phyloP scores from a whole-genome alignment of 495 filamentous ascomycete genomes.

The Aspergillus kassunensis region DNA sequence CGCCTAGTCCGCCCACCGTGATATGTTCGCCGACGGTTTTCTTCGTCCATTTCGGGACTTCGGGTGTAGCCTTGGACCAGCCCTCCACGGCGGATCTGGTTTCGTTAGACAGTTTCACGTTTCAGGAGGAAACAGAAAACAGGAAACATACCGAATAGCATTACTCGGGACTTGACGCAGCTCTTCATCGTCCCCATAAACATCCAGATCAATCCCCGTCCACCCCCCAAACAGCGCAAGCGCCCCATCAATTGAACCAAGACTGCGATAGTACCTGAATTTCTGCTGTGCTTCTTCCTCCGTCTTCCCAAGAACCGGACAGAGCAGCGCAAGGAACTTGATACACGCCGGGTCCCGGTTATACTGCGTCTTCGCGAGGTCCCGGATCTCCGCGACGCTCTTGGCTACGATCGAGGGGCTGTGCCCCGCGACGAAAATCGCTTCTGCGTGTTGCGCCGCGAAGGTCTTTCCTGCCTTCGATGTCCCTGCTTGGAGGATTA shows the following conservation, averaged over 20 bases:
- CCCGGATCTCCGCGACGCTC: constrained; percentile 48
- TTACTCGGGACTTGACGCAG: constrained; percentile 59
- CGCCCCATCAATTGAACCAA: constrained; percentile 52
- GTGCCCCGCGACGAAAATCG: constrained; percentile 50
- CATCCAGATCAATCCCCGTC: constrained; percentile 53
- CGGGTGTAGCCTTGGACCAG: constrained; percentile 44
- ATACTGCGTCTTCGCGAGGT: constrained; percentile 38
- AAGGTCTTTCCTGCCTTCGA: constrained; percentile 60
- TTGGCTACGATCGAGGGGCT: constrained; percentile 43
- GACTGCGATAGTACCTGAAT: constrained; percentile 43
- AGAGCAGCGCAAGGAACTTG: constrained; percentile 52
- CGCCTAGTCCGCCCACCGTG: constrained; percentile 55
- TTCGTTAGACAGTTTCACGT: not conserved
- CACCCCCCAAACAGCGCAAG: constrained; percentile 56
- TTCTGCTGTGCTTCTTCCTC: constrained; percentile 53
- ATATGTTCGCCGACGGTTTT: constrained; percentile 58
- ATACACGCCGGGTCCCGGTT: constrained; percentile 47
- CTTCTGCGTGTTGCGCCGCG: constrained; percentile 57
- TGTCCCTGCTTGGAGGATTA: constrained; percentile 63
- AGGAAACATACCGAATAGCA: constrained; percentile 47
- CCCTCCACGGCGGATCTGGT: constrained; percentile 42
- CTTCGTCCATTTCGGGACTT: constrained; percentile 60
- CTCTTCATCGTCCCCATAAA: constrained; percentile 53
- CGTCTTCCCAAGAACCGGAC: constrained; percentile 48
- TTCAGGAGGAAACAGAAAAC: not conserved